Percentiles rank a stretch among this genome's conserved stretches.
Evolutionary conservation across 2,329 filamentous ascomycete species (phyloP).

Genomic region (Hypocrella siamensis): DNA sequence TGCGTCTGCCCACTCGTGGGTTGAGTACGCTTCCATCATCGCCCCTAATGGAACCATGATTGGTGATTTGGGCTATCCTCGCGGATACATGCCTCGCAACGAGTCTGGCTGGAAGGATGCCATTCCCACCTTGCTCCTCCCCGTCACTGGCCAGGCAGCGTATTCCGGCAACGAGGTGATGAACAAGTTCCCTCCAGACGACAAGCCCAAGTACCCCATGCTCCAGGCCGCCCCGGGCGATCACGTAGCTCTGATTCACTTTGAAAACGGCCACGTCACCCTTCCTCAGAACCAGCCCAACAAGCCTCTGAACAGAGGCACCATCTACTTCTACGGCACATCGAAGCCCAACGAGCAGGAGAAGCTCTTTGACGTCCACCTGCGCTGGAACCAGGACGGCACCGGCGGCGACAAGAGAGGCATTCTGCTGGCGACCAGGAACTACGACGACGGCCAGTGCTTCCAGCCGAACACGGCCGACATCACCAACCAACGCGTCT

Average conservation of each 20-base stretch:
- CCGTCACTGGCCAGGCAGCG: conserved; percentile 41
- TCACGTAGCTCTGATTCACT: conserved; percentile 49
- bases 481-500: conserved; percentile 44
- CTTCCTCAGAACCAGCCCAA: conserved; percentile 35
- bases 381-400: conserved; percentile 64
- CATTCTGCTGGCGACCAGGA: conserved; percentile 56
- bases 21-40: conserved; percentile 61
- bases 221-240: conserved; percentile 46
- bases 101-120: conserved; percentile 39
- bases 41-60: conserved; percentile 58
- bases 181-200: conserved; percentile 18
- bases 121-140: conserved; percentile 47
- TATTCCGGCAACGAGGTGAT: conserved; percentile 45
- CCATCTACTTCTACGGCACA: conserved; percentile 63
- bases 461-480: conserved; percentile 54
- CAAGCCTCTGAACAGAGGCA: conserved; percentile 51
- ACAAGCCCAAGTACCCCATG: conserved; percentile 39
- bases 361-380: conserved; percentile 48
- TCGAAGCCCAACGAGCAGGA: conserved; percentile 35
- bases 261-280: conserved; percentile 66
- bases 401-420: conserved; percentile 69
- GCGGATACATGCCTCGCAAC: conserved; percentile 47
- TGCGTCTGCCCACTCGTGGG: conserved; percentile 57
- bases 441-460: conserved; percentile 85
- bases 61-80: conserved; percentile 57